Percentiles rank a stretch among this genome's conserved stretches.
Evolutionary conservation across 2,329 filamentous ascomycete species (phyloP).

Genomic region (Chaetothyriales sp.): DNA sequence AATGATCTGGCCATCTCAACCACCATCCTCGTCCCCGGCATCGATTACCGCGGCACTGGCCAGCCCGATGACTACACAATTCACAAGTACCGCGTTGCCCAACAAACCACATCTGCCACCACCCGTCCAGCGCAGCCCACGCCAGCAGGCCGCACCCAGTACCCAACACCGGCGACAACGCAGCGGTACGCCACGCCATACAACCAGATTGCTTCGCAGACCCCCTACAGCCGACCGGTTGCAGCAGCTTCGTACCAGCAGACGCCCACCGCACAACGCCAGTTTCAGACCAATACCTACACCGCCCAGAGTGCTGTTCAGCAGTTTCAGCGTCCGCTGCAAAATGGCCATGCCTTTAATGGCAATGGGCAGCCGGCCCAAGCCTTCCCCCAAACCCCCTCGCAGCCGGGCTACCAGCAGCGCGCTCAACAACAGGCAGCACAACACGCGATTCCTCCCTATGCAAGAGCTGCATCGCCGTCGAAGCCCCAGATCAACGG

Average conservation of each 20-base stretch:
- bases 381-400: conserved; percentile 11
- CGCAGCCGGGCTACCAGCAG: conserved; percentile 19
- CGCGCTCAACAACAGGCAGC: conserved; percentile 15
- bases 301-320: conserved; percentile 23
- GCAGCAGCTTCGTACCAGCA: conserved; percentile 20
- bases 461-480: conserved; percentile 9
- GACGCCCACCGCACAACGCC: conserved; percentile 24
- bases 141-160: conserved; percentile 12
- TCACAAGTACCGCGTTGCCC: conserved; percentile 30
- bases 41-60: conserved; percentile 63
- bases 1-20: conserved; percentile 69
- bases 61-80: conserved; percentile 61
- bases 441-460: neutral
- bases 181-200: conserved; percentile 4
- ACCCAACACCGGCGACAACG: conserved; percentile 7
- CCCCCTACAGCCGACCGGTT: conserved; percentile 11
- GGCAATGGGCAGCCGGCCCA: conserved; percentile 5
- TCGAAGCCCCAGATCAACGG: conserved; percentile 14
- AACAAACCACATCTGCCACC: conserved; percentile 20
- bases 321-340: conserved; percentile 26
- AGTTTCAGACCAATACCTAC: conserved; percentile 20
- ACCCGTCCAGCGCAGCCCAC: conserved; percentile 16
- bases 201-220: conserved; percentile 2
- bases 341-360: conserved; percentile 21
- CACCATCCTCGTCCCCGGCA: conserved; percentile 56